These are phyloP conservation scores for Fusarium humuli DNA, from an alignment of 2,329 filamentous ascomycete genomes.

Conservation along the genomic window DNA sequence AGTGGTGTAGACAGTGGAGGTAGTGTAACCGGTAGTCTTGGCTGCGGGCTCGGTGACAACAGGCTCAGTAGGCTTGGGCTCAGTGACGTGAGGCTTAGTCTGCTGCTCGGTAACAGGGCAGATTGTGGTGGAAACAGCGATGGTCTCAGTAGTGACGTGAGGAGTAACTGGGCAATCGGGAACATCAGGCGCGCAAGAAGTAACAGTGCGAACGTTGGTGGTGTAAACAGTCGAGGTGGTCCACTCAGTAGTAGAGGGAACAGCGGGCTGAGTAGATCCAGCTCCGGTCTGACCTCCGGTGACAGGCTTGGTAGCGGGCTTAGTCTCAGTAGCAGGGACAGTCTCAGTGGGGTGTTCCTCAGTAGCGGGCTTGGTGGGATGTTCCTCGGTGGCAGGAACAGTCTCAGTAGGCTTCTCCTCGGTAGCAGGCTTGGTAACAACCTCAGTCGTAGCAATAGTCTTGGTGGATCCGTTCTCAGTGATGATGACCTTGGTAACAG, in stretches of 20 bases:
- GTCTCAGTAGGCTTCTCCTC: conserved; percentile 1
- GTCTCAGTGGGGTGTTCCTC: conserved; percentile 17
- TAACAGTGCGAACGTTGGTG: conserved; percentile 32
- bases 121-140: conserved; percentile 28
- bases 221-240: conserved; percentile 40
- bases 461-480: conserved; percentile 6
- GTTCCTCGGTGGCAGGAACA: background rate
- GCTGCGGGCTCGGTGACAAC: conserved; percentile 9
- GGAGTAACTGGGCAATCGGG: conserved; percentile 21
- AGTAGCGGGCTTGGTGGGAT: background rate
- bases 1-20: conserved; percentile 35
- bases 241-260: conserved; percentile 26
- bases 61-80: background rate
- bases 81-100: conserved; percentile 5
- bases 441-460: background rate
- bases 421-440: background rate
- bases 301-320: conserved; percentile 19
- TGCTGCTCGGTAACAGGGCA: conserved; percentile 35
- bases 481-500: background rate
- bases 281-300: conserved; percentile 11
- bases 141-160: conserved; percentile 32
- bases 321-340: background rate
- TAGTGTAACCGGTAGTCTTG: conserved; percentile 28
- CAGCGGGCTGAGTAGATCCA: conserved; percentile 14
- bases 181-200: conserved; percentile 19